These are phyloP conservation scores for Graphilbum fragrans DNA, from an alignment of 2,329 filamentous ascomycete species.

Conservation along the genomic window DNA sequence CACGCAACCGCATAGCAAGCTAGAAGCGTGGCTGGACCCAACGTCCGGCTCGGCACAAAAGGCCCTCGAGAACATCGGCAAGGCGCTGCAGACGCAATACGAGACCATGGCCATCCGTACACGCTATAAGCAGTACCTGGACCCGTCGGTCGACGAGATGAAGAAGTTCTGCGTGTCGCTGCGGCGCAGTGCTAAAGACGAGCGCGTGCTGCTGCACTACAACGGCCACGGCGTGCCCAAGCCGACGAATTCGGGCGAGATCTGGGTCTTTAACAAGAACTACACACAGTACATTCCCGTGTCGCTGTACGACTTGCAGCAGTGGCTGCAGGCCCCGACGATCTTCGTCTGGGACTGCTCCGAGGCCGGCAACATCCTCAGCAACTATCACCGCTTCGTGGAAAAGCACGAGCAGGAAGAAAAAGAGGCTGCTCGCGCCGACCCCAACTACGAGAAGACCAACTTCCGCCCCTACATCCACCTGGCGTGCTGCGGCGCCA, in stretches of 20 bases:
- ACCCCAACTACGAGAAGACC: constrained; percentile 75
- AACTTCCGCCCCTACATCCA: constrained; percentile 65
- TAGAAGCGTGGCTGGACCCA: constrained; percentile 96
- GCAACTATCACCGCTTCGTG: constrained; percentile 87
- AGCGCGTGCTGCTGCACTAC: constrained; percentile 94
- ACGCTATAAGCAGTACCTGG: constrained; percentile 93
- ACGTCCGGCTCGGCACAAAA: constrained; percentile 70
- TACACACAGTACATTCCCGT: constrained; percentile 99
- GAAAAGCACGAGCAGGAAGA: constrained; percentile 93
- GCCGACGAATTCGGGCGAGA: constrained; percentile 88
- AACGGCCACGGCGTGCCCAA: constrained; percentile 96
- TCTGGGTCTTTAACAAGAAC: constrained; percentile 98
- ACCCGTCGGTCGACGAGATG: constrained; percentile 93
- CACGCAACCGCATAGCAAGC: constrained; percentile 81
- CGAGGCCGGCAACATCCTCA: constrained; percentile 88
- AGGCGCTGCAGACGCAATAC: constrained; percentile 90
- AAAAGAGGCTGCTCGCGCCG: constrained; percentile 58
- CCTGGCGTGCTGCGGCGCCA: constrained; percentile 78
- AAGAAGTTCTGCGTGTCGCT: constrained; percentile 92
- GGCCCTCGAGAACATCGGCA: constrained; percentile 87
- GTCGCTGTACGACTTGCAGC: constrained; percentile 86
- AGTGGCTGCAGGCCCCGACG: constrained; percentile 90
- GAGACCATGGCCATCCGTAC: constrained; percentile 89
- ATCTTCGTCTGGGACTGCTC: constrained; percentile 98
- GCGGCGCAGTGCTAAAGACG: constrained; percentile 85